Base-by-base conservation (phyloP, 768 basidiomycete species). In the Fistulinella prunicolor region DNA sequence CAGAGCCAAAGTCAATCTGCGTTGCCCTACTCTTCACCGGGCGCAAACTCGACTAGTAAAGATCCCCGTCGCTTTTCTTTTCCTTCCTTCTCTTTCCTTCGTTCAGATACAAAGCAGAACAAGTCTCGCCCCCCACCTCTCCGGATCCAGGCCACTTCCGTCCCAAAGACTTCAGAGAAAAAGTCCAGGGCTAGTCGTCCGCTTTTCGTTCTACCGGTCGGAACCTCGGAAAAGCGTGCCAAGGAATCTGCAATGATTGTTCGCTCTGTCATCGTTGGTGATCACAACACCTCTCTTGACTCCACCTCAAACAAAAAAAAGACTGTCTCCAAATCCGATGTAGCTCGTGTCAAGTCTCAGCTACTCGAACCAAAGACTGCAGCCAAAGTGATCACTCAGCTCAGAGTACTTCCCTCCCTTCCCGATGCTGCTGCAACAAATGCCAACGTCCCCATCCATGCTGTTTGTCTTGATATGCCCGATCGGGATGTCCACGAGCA, bases 261-360 rank as follows among this genome's bases (percentile, higher is more conserved):
- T 34, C 84, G 85, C 44, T 73, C 80, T 9, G 71, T 90, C 54
- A 91, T 91, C 53, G 65, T 87, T 51, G 89, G 88, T 2, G 72
- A 73, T 20, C 52, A 69, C 38, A 55, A 71, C 37, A 51, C 55
- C 46, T 49, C 51, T 20, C 53, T 57, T 3, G 47, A 65, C 4
- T 56, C 69, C 17, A 71, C 74, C 21, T 51, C 54, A 37, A 64
- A 65, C 47, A 71, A 76, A 47, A 67, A 74, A 9, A 68, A 70
- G 42, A 54, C 69, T 5, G 52, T 71, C 10, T 76, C 79, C 28
- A 76, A 71, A 50, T 72, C 78, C 10, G 78, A 82, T 51, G 50
- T 89, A 20, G 75, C 69, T 55, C 83, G 81, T 56, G 73, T 87
- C 58, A 90, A 87, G 64, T 69, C 81, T 2, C 77, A 83, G 62